Evolutionary conservation across 768 basidiomycete species (phyloP), one percentile per base, ranked within the genome.

Genomic region (Lentinula detonsa): DNA sequence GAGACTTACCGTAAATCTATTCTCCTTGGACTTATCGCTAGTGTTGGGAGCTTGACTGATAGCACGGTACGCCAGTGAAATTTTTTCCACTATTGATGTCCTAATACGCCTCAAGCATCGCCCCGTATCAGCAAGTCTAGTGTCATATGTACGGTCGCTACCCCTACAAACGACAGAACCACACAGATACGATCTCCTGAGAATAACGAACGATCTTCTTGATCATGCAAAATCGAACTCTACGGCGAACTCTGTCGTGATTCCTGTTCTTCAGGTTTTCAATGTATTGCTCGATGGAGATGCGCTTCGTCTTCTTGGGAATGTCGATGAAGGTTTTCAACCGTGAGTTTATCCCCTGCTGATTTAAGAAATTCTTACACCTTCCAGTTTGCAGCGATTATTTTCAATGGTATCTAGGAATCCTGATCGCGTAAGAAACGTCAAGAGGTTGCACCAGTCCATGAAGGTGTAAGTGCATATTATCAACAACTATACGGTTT

Each of bases 261-360:
- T 97, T n/a, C 95, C 96, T 0, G 80, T 89, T 10, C 72, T 97
- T 62, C 86, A 91, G 66, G 87, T 88, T 2, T 82, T 93, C 59
- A 85, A 86, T 63, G 72, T 88, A 31, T 72, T 98, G 33, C 76
- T 94, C 6, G 88, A 92, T 66, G 85, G 80, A 40, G 87, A 87
- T 59, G 80, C 76, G 2, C 73, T 95, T 59, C 73, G 74, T 35
- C 70, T 72, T 43, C 73, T 92, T 39, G 69, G 75, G 18, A 76
- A 79, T 42, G 75, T 76, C 62, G 63, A 75, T 31, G 70, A 68
- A 46, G 88, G 88, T 15, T 60, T 79, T 54, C 67, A 76, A 62
- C 81, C 79, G 92, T 89, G 61, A 70, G 80, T 71, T 60, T 23
- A 28, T 48, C 50, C 51, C 45, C 65, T 60, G 50, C 37, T 45